Percentiles rank a stretch among this genome's conserved stretches.
phyloP scores from a whole-genome alignment of 2,329 filamentous ascomycete species.

The Orbilia brochopaga region DNA sequence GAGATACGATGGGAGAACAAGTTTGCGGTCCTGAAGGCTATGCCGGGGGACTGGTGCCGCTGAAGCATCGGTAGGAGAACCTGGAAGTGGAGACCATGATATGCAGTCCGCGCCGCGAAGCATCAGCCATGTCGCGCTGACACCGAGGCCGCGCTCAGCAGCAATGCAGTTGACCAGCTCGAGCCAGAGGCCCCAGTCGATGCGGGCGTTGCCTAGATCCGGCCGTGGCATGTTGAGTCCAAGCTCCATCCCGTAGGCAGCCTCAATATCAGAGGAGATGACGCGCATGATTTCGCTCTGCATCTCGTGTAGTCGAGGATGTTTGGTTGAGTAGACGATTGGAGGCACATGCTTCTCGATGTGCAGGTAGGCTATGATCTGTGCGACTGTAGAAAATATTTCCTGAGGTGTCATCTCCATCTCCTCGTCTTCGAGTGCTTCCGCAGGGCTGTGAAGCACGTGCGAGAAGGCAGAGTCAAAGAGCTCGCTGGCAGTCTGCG shows the following conservation, averaged over 20 bases:
- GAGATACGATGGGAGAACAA: conserved; percentile 36
- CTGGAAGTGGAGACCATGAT: conserved; percentile 19
- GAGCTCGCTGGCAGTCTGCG: not conserved
- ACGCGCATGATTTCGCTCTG: conserved; percentile 30
- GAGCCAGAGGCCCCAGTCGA: conserved; percentile 46
- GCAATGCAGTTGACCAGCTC: conserved; percentile 48
- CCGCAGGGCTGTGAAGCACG: conserved; percentile 12
- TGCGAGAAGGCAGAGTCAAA: conserved; percentile 24
- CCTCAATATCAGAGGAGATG: conserved; percentile 35
- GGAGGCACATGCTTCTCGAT: conserved; percentile 45
- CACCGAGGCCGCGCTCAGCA: conserved; percentile 36
- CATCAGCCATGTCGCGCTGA: conserved; percentile 45
- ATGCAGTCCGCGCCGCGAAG: conserved; percentile 25
- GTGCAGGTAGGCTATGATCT: conserved; percentile 48
- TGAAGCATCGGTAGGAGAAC: not conserved
- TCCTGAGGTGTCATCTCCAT: conserved; percentile 40
- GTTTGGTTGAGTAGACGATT: conserved; percentile 40
- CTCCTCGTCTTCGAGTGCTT: conserved; percentile 5
- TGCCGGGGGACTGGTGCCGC: not conserved
- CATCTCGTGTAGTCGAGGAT: conserved; percentile 27
- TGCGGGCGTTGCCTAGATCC: conserved; percentile 5
- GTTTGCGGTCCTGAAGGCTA: conserved; percentile 7
- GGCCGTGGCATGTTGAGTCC: conserved; percentile 31
- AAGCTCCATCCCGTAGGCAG: conserved; percentile 24
- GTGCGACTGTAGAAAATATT: conserved; percentile 41